Percentiles rank a stretch among this genome's conserved stretches.
Evolutionary conservation across 106 monocot genomes (phyloP).

Genomic region (Phalaenopsis aphrodite): DNA sequence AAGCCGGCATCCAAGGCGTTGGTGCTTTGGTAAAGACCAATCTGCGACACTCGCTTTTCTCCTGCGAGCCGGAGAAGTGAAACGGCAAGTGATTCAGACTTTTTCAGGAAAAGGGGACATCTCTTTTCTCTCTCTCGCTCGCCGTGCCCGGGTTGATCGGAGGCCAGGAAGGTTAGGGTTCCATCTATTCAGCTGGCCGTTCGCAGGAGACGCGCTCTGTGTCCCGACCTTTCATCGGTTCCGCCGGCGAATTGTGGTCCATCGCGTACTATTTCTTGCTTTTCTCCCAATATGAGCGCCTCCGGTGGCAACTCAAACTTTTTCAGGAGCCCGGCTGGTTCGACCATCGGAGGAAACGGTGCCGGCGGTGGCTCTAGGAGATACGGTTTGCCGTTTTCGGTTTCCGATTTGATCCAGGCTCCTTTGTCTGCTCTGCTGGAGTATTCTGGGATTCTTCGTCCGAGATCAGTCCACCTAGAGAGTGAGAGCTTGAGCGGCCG

Average conservation of each 20-base stretch:
- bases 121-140: not conserved
- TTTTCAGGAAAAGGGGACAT: too few relatives aligned
- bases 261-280: not conserved
- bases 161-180: not conserved
- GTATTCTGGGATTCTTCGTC: conserved; percentile 66
- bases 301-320: conserved; percentile 13
- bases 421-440: conserved; percentile 67
- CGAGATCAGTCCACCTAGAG: conserved; percentile 27
- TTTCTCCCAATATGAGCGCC: not conserved
- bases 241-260: not conserved
- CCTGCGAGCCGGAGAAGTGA: too few relatives aligned
- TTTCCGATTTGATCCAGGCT: conserved; percentile 62
- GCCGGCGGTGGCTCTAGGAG: conserved; percentile 22
- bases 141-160: not conserved
- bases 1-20: too few relatives aligned
- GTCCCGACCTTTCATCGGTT: not conserved
- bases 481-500: conserved; percentile 22
- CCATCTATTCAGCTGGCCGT: not conserved
- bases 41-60: too few relatives aligned
- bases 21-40: too few relatives aligned
- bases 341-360: conserved; percentile 3
- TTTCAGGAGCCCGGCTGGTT: not conserved
- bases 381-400: conserved; percentile 46
- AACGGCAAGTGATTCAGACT: too few relatives aligned
- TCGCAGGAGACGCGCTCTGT: not conserved